Evolutionary conservation across 2,329 filamentous ascomycete species (phyloP).

Genomic region (Epichloe bromicola): DNA sequence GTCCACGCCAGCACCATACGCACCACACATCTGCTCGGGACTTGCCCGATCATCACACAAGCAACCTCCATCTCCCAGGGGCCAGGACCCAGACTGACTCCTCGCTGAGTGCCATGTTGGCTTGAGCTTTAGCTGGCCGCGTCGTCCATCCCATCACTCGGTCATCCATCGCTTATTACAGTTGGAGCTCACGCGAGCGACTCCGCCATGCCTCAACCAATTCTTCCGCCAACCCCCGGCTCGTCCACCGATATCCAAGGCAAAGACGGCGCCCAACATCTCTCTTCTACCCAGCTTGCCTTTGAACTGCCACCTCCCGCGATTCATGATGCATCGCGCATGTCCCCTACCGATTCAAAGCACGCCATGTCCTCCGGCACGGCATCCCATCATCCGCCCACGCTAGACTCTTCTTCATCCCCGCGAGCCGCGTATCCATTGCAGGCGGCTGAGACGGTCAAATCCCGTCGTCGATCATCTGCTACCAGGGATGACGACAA

Average conservation of each 20-base stretch:
- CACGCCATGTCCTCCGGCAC: slow-evolving; percentile 15
- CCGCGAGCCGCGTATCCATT: slow-evolving; percentile 26
- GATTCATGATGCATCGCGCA: slow-evolving; percentile 37
- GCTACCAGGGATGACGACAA: slow-evolving; percentile 23
- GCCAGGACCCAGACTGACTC: no score
- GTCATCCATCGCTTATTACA: no score
- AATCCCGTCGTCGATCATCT: slow-evolving; percentile 39
- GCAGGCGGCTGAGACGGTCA: slow-evolving; percentile 38
- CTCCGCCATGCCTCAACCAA: slow-evolving; percentile 20
- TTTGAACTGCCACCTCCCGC: slow-evolving; percentile 72
- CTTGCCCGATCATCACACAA: background rate
- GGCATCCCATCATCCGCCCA: slow-evolving; percentile 2
- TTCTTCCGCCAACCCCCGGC: slow-evolving; percentile 57
- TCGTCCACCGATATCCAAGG: slow-evolving; percentile 70
- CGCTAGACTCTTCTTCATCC: slow-evolving; percentile 9
- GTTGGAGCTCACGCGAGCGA: slow-evolving; percentile 4
- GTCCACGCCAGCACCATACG: no score
- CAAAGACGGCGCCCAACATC: slow-evolving; percentile 50
- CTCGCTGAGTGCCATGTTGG: no score
- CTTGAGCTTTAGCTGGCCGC: no score
- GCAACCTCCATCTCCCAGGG: background rate
- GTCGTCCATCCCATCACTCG: background rate
- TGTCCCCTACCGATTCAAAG: slow-evolving; percentile 19
- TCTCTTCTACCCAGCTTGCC: slow-evolving; percentile 49
- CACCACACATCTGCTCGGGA: background rate